These are phyloP conservation scores for Dillenia turbinata DNA, from an alignment of 164 flowering plant genomes.

Conservation along the genomic window DNA sequence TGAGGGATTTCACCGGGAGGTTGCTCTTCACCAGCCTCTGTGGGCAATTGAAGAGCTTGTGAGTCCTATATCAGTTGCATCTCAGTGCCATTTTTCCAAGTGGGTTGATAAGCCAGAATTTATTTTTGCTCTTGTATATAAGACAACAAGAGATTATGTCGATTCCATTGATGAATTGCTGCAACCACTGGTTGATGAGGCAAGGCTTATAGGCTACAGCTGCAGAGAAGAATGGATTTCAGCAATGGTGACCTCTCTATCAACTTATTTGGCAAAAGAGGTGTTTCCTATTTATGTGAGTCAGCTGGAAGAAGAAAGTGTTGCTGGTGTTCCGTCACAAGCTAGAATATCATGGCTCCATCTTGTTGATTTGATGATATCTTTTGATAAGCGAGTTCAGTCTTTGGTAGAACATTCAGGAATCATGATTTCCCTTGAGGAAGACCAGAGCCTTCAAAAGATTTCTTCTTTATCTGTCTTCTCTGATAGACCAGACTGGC, in stretches of 20 bases:
- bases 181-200: conserved; percentile 94
- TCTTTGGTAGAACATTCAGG: conserved; percentile 66
- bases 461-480: conserved; percentile 74
- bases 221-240: conserved; percentile 99
- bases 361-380: conserved; percentile 86
- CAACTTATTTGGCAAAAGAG: conserved; percentile 82
- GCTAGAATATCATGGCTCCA: conserved; percentile 73
- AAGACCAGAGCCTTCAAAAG: conserved; percentile 51
- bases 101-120: conserved; percentile 92
- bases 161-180: conserved; percentile 92
- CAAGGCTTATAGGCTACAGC: conserved; percentile 82
- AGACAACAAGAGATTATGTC: conserved; percentile 77
- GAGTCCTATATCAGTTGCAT: conserved; percentile 70
- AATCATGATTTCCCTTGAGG: conserved; percentile 41
- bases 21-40: conserved; percentile 71
- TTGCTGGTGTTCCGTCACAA: conserved; percentile 24
- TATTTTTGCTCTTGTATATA: conserved; percentile 86
- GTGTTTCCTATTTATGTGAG: conserved; percentile 55
- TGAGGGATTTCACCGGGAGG: conserved; percentile 45
- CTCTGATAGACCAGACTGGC: conserved; percentile 95
- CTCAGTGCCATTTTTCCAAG: conserved; percentile 72
- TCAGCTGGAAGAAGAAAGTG: conserved; percentile 54
- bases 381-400: conserved; percentile 73
- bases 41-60: conserved; percentile 99
- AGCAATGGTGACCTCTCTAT: conserved; percentile 74